A percentile compares a stretch with the other conserved stretches of the same genome.
These are phyloP conservation scores for Omphalotus guepiniiformis DNA, from an alignment of 768 basidiomycete species.

Conservation along the genomic window DNA sequence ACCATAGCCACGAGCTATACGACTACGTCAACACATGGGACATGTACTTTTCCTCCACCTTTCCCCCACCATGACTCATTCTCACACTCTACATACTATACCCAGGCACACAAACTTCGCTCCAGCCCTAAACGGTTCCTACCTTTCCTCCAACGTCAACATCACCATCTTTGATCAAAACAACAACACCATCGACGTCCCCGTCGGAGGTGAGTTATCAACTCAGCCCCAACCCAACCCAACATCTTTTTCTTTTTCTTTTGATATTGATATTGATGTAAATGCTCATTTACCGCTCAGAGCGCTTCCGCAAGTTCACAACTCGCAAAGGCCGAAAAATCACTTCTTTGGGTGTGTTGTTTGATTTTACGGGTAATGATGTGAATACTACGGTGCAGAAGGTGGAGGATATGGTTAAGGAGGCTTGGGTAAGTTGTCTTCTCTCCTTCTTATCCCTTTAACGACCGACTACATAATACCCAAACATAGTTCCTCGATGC, in stretches of 20 bases:
- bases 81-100: too few relatives aligned
- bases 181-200: slow-evolving; percentile 30
- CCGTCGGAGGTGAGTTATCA: slow-evolving; percentile 47
- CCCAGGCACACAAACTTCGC: slow-evolving; percentile 65
- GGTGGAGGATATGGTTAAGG: slow-evolving; percentile 73
- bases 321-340: slow-evolving; percentile 56
- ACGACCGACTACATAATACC: background rate
- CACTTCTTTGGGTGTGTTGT: slow-evolving; percentile 79
- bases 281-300: slow-evolving; percentile 20
- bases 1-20: slow-evolving; percentile 80
- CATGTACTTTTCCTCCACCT: too few relatives aligned
- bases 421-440: slow-evolving; percentile 56
- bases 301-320: slow-evolving; percentile 8
- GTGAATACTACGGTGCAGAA: slow-evolving; percentile 70
- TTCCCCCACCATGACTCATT: too few relatives aligned
- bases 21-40: slow-evolving; percentile 62
- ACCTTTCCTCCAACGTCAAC: slow-evolving; percentile 83
- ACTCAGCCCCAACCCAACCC: slow-evolving; percentile 30
- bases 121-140: slow-evolving; percentile 62
- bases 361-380: slow-evolving; percentile 69
- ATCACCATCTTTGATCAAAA: slow-evolving; percentile 58
- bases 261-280: too few relatives aligned
- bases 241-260: background rate
- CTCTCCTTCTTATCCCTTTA: background rate
- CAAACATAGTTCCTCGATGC: slow-evolving; percentile 63